Evolutionary conservation across 2,329 filamentous ascomycete genomes (phyloP).

Genomic region (Didymella segeticola): DNA sequence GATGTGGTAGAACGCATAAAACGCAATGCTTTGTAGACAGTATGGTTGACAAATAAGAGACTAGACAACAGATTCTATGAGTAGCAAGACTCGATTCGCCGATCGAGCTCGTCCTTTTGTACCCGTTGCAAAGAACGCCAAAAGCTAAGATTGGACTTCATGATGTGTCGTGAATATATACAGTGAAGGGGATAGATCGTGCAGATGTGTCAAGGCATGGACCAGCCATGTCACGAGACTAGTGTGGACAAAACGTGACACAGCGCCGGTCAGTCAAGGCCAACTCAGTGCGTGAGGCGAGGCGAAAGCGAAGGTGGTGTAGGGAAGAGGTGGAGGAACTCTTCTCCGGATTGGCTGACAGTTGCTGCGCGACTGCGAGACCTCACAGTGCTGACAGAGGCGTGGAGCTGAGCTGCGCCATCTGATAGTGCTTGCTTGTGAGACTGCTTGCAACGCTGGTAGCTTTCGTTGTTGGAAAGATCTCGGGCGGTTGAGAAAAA

Average conservation of each 20-base stretch:
- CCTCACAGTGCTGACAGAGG: conserved; percentile 15
- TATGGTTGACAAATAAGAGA: neutral
- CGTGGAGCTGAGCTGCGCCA: conserved; percentile 41
- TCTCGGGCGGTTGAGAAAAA: conserved; percentile 42
- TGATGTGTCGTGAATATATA: conserved; percentile 18
- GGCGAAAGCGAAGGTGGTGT: conserved; percentile 32
- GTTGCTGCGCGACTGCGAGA: conserved; percentile 38
- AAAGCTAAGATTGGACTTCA: conserved; percentile 2
- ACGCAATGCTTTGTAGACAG: neutral
- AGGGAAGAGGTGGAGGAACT: conserved; percentile 45
- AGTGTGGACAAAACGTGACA: neutral
- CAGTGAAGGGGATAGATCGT: conserved; percentile 8
- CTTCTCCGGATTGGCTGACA: conserved; percentile 29
- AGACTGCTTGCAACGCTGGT: conserved; percentile 35
- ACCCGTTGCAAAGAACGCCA: neutral
- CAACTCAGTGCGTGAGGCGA: conserved; percentile 14
- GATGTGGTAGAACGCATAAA: conserved; percentile 1
- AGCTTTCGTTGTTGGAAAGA: conserved; percentile 24
- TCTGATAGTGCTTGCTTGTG: conserved; percentile 47
- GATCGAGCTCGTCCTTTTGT: neutral
- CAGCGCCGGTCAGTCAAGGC: neutral
- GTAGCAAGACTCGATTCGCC: neutral
- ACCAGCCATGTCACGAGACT: conserved; percentile 1
- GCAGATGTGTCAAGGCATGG: neutral
- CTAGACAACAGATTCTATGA: neutral